Percentiles rank a stretch among this genome's conserved stretches.
Conservation (phyloP, 2,329 filamentous ascomycete genomes). For the Fusarium tuaranense region DNA sequence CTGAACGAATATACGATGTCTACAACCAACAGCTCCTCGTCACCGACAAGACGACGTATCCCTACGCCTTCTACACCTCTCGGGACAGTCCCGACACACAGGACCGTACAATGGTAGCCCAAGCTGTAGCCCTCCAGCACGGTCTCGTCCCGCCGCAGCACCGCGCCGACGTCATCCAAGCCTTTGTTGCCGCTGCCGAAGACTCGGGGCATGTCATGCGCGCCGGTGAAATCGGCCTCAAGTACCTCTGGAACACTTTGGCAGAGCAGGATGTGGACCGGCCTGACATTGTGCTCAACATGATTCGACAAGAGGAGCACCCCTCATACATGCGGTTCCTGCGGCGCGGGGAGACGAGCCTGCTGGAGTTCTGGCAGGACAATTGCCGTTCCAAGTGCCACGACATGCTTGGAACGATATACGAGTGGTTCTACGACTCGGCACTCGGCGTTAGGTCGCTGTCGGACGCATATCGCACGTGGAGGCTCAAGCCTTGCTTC, state of each 20-base stretch:
- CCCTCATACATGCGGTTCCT: conserved; percentile 62
- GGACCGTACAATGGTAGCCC: conserved; percentile 54
- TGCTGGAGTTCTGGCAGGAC: conserved; percentile 59
- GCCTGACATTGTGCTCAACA: conserved; percentile 54
- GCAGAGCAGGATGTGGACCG: conserved; percentile 50
- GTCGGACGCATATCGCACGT: conserved; percentile 54
- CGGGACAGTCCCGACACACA: conserved; percentile 45
- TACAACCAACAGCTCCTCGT: conserved; percentile 52
- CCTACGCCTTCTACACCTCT: conserved; percentile 54
- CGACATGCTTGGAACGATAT: conserved; percentile 61
- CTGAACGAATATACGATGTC: conserved; percentile 45
- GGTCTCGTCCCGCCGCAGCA: conserved; percentile 36
- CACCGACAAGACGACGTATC: conserved; percentile 43
- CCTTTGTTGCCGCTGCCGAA: conserved; percentile 39
- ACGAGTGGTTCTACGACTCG: conserved; percentile 60
- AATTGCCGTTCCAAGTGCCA: conserved; percentile 58
- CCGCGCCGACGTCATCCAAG: conserved; percentile 31
- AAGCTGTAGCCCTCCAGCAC: conserved; percentile 49
- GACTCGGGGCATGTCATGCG: conserved; percentile 51
- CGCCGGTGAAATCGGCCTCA: conserved; percentile 56
- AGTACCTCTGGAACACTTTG: conserved; percentile 56
- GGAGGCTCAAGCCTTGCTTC: conserved; percentile 53
- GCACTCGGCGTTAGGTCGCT: conserved; percentile 53
- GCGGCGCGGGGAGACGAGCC: conserved; percentile 56
- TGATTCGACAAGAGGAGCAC: conserved; percentile 60